These are phyloP conservation scores for Penicillium janthinellum DNA, from an alignment of 2,329 filamentous ascomycete species.

Conservation along the genomic window DNA sequence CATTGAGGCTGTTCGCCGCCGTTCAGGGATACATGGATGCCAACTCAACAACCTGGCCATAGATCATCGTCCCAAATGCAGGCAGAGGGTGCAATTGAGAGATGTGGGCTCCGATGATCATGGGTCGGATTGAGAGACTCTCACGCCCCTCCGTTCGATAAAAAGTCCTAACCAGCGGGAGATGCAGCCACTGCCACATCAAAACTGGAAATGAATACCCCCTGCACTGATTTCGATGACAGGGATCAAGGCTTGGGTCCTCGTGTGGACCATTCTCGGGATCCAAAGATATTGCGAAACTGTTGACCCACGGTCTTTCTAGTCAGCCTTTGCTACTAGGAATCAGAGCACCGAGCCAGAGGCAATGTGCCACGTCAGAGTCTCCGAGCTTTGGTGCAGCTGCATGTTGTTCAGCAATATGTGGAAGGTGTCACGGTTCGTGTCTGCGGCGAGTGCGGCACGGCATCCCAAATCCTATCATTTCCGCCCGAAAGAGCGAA, in stretches of 20 bases:
- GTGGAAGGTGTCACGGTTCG: conserved; percentile 38
- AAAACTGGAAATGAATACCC: conserved; percentile 8
- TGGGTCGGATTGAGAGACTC: conserved; percentile 20
- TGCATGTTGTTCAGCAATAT: conserved; percentile 40
- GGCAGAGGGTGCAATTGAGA: conserved; percentile 20
- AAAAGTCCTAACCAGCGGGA: not conserved
- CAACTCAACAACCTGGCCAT: conserved; percentile 32
- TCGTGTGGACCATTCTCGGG: conserved; percentile 15
- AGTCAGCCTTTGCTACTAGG: conserved; percentile 28
- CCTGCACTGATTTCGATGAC: conserved; percentile 15
- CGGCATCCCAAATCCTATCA: conserved; percentile 37
- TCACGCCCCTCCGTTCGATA: not conserved
- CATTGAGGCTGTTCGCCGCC: conserved; percentile 25
- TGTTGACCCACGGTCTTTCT: conserved; percentile 28
- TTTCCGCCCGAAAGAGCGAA: conserved; percentile 28
- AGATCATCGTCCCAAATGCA: conserved; percentile 25
- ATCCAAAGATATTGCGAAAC: conserved; percentile 22
- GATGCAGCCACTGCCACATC: conserved; percentile 19
- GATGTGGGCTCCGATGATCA: conserved; percentile 26
- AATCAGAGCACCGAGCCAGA: conserved; percentile 35
- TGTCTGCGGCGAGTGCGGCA: conserved; percentile 36
- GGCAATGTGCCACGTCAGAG: conserved; percentile 45
- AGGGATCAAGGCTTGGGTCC: conserved; percentile 13
- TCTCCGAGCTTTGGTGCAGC: conserved; percentile 41
- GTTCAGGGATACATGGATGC: conserved; percentile 32